Evolutionary conservation across 306 rosid species (phyloP), one percentile per base, ranked within the genome.

Genomic region (Lathyrus aphaca): DNA sequence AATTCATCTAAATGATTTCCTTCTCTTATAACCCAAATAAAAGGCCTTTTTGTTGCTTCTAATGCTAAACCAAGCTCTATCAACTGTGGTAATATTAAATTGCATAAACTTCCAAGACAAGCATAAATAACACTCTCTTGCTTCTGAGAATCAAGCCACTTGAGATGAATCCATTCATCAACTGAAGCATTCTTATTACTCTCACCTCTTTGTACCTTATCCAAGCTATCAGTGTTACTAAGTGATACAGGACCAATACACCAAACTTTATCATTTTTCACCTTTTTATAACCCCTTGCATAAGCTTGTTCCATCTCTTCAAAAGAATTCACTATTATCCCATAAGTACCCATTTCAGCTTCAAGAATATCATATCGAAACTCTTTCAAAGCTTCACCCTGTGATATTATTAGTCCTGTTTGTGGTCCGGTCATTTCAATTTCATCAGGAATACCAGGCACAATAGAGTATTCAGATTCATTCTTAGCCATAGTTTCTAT

Each of bases 21-120:
- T 16, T 77, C 86, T 60, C 88, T 70, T 1, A 86, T 4, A 4
- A 79, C 88, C 96, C 88, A 83, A 63, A 89, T 82, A 64, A 89
- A 86, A 13, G 96, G 88, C 18, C 51, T 83, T 1, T 85, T 78
- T 10, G 86, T 82, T 1, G 82, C 87, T 79, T 88, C 89, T 16
- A 88, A 65, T 10, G 86, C 91, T 14, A 88, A 60, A 2, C 81
- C 91, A 0, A 88, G 32, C 70, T 86, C 91, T 63, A 61, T 69
- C 68, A 83, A 18, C 49, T 88, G 91, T 45, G 56, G 23, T 0
- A 81, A 50, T 5, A 69, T 78, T 6, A 78, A 78, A 15, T 76
- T 67, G 15, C 78, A 72, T 5, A 83, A 63, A 64, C 91, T 88
- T n/a, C 91, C 95, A 1, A 88, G 80, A 18, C 89, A 88, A 1